Base-by-base conservation (phyloP, 2,329 filamentous ascomycete species). In the Cercospora brassicicola region DNA sequence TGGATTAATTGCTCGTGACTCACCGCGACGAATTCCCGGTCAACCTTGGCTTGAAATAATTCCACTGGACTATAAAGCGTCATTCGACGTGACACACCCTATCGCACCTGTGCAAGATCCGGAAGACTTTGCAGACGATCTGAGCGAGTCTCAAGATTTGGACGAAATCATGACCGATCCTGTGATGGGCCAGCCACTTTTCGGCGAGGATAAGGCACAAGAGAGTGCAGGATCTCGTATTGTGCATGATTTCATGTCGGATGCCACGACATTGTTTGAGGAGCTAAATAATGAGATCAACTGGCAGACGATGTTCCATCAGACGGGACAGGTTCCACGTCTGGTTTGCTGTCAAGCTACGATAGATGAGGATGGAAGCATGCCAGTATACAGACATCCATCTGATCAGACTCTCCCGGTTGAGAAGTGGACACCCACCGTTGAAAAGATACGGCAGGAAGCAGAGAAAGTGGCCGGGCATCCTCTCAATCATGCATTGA, bases 371-470 rank as follows among this genome's bases (percentile, higher is more conserved):
- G 91, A 96, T 75, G 92, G 91, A 18, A 89, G 85, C 71, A 89
- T 91, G 78, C 95, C 95, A 23, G 86, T 98, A n/a, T 99, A 99
- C 79, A 91, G 95, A 13, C 95, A 98, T 79, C 95, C 95, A 55
- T 88, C 93, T 3, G 95, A 99, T 76, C 91, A 96, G 78, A 92
- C 91, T 0, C 90, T 94, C 0, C 89, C 91, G 0, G 80, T 97
- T 13, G 81, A 90, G 0, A 84, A 89, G 1, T 98, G 97, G 79
- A 91, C 92, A 0, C 83, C 88, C 0, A 89, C 88, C 0, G 91
- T 98, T 0, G 81, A 88, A 18, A 81, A 84, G 39, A 89, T 98
- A 67, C 89, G 90, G 67, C 78, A 81, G 13, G 85, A 86, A 64
- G 90, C 93, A 0, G 92, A 97, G 78, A 84, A 86, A 65, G 82